phyloP scores from a whole-genome alignment of 176 grass and related monocot genomes.

The Carex cristatella region DNA sequence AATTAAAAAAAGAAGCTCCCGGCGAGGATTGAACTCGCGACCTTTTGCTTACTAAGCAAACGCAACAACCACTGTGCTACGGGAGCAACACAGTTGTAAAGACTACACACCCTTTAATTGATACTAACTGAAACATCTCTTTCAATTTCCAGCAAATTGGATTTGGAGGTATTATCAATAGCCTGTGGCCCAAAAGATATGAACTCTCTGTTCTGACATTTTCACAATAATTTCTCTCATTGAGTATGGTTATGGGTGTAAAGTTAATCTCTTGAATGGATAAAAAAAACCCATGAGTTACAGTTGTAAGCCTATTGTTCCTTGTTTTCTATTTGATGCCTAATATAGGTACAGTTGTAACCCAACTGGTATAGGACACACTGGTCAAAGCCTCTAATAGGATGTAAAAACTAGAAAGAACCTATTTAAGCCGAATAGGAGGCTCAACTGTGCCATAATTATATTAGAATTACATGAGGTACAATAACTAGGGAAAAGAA shows the following conservation, averaged over 20 bases:
- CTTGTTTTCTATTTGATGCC: not conserved
- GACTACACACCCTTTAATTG: not conserved
- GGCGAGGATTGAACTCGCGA: conserved; percentile 51
- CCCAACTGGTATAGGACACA: not conserved
- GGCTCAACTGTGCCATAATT: not conserved
- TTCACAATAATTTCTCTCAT: conserved; percentile 36
- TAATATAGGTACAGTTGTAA: not conserved
- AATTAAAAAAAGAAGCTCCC: conserved; percentile 11
- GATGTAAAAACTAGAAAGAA: not conserved
- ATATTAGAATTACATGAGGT: not conserved
- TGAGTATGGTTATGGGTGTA: conserved; percentile 72
- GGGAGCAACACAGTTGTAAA: not conserved
- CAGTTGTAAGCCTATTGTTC: not conserved
- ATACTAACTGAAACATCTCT: not conserved
- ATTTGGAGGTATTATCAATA: not conserved
- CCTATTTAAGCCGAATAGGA: not conserved
- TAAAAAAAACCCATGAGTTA: conserved; percentile 98
- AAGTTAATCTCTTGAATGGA: conserved; percentile 73
- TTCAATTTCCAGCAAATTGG: not conserved
- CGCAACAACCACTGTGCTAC: conserved; percentile 66
- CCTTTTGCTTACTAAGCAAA: conserved; percentile 95
- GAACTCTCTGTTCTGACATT: conserved; percentile 47
- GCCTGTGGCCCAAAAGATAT: conserved; percentile 47
- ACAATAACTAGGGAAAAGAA: not conserved
- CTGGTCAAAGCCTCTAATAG: not conserved